Base-by-base conservation (phyloP, 345 rosid genomes). In the Psidium guajava region DNA sequence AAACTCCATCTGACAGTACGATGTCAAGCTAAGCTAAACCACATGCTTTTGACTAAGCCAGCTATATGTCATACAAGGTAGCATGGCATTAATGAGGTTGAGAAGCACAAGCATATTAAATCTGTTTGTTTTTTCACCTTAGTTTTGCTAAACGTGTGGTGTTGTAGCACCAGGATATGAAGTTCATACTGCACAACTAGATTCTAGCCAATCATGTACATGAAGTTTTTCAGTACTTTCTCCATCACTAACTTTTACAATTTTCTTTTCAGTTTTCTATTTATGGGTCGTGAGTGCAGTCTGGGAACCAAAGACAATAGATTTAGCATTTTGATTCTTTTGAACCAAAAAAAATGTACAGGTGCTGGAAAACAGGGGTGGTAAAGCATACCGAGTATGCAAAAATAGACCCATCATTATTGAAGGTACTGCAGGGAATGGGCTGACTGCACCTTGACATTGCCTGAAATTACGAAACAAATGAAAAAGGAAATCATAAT, bases 391-490 rank as follows among this genome's bases (percentile, higher is more conserved):
- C 99, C 90, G 99, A 90, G 90, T 97, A 95, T 20, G 99, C 99
- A 84, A 83, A 97, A 83, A 98, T 89, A 25, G 99, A 98, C 28
- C 99, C 99, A 86, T 98, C 99, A 52, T 90, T 93, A 92, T 96
- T 98, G 93, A 98, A 97, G 11, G 98, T 58, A 88, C 99, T 91
- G 93, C 97, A 92, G 52, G 99, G 91, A 84, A 97, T 96, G 57
- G 99, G 98, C 74, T 90, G 98, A 82, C 90, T 90, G 90, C 99
- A 97, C 88, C 99, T 92, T 80, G 93, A 73, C 98, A 95, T 94
- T 58, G 99, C 99, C 99, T 97, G 95, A 54, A 87, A 92, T 82
- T 84, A 80, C 54, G 51, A 54, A 53, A 40, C 80, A 8, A 69
- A 18, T 18, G 40, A 20, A 69, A 69, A 69, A 8, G 77, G 42